These are phyloP conservation scores for Rusavskia elegans DNA, from an alignment of 495 filamentous ascomycete genomes.

Conservation along the genomic window DNA sequence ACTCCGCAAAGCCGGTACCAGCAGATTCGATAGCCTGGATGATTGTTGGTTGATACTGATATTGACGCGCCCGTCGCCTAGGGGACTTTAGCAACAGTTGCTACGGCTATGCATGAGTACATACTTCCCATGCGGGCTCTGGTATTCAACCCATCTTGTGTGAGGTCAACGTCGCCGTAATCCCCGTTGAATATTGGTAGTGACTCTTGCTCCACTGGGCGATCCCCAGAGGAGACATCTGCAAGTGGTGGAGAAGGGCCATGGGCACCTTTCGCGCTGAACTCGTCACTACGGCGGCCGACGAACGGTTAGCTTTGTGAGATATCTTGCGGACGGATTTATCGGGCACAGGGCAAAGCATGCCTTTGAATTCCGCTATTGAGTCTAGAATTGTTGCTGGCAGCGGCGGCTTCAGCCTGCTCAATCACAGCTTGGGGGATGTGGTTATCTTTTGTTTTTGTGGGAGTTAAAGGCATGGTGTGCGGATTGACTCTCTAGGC, in stretches of 20 bases:
- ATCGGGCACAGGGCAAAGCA: not conserved
- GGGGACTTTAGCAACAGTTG: not conserved
- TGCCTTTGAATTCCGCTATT: not conserved
- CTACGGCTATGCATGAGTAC: not conserved
- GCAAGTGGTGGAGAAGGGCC: no score
- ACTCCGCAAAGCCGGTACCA: constrained; percentile 46
- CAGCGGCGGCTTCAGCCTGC: constrained; percentile 21
- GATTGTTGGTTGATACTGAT: constrained; percentile 59
- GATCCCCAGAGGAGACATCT: not conserved
- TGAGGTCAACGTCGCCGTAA: constrained; percentile 31
- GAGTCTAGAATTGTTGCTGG: constrained; percentile 10
- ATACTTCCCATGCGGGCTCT: constrained; percentile 30
- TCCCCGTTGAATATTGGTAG: constrained; percentile 34
- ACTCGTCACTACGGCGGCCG: no score
- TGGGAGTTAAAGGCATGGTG: no score
- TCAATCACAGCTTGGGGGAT: constrained; percentile 17
- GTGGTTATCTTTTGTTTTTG: not conserved
- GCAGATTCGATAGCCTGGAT: constrained; percentile 43
- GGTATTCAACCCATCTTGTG: constrained; percentile 36
- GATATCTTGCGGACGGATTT: no score
- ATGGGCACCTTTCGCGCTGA: no score
- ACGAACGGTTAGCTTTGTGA: no score
- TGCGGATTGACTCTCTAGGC: no score
- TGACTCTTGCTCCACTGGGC: constrained; percentile 17
- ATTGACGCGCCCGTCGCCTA: constrained; percentile 54